These are phyloP conservation scores for Flueggea neowawraea DNA, from an alignment of 441 rosid species.

Conservation along the genomic window DNA sequence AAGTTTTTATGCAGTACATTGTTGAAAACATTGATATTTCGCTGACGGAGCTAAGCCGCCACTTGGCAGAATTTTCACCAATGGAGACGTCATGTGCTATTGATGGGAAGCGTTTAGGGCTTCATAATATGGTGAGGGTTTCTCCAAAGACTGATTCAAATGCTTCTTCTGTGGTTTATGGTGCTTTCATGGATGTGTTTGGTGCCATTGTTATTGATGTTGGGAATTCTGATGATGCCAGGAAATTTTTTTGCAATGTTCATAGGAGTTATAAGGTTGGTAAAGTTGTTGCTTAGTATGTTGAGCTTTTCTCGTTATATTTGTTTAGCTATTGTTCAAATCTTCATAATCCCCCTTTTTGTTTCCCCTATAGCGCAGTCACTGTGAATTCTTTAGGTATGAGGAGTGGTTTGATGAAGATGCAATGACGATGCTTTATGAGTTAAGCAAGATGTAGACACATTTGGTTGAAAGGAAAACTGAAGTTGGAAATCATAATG, in stretches of 20 bases:
- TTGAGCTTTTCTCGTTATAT: not conserved
- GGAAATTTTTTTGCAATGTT: conserved; percentile 44
- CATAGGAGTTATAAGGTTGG: conserved; percentile 30
- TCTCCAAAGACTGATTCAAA: conserved; percentile 56
- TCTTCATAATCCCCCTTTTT: no score
- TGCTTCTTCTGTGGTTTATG: conserved; percentile 41
- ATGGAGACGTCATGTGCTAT: conserved; percentile 53
- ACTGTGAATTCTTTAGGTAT: no score
- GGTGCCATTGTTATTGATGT: conserved; percentile 73
- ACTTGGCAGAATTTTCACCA: conserved; percentile 37
- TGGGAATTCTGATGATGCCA: conserved; percentile 43
- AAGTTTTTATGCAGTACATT: conserved; percentile 37
- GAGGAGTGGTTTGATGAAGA: no score
- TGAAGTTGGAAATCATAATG: no score
- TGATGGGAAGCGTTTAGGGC: conserved; percentile 55
- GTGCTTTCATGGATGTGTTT: conserved; percentile 57
- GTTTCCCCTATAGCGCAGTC: no score
- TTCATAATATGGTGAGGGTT: conserved; percentile 58
- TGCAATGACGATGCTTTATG: no score
- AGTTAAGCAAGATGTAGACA: no score
- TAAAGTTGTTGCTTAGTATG: conserved; percentile 21
- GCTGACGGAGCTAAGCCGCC: conserved; percentile 38
- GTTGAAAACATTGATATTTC: conserved; percentile 48
- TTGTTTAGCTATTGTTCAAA: no score
- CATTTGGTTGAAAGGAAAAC: no score